Percentiles rank a stretch among this genome's conserved stretches.
These are phyloP conservation scores for Aspergillus udagawae DNA, from an alignment of 2,329 filamentous ascomycete genomes.

Conservation along the genomic window DNA sequence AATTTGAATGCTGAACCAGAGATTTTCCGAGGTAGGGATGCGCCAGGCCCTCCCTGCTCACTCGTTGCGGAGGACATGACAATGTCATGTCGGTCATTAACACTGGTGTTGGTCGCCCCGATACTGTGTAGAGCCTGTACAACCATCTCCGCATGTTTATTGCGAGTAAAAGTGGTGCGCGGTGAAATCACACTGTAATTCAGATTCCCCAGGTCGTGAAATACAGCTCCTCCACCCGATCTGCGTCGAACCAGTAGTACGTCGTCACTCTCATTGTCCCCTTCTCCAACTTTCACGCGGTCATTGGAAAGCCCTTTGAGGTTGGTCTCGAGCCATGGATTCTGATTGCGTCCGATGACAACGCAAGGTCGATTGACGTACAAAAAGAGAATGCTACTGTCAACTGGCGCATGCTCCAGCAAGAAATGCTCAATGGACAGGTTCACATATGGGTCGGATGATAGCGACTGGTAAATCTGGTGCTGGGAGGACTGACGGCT, in stretches of 20 bases:
- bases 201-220: constrained; percentile 87
- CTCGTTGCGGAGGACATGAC: constrained; percentile 57
- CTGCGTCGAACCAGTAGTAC: constrained; percentile 73
- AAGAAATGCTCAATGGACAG: constrained; percentile 92
- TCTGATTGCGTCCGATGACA: constrained; percentile 93
- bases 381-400: constrained; percentile 76
- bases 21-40: constrained; percentile 62
- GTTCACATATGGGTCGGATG: constrained; percentile 76
- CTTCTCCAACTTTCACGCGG: constrained; percentile 12
- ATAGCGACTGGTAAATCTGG: constrained; percentile 69
- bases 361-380: constrained; percentile 86
- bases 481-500: constrained; percentile 32
- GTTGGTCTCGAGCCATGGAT: constrained; percentile 91
- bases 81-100: constrained; percentile 92
- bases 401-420: constrained; percentile 66
- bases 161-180: constrained; percentile 68
- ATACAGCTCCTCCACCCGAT: constrained; percentile 87
- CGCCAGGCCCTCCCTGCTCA: constrained; percentile 17
- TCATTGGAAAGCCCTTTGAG: constrained; percentile 56
- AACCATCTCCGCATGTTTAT: constrained; percentile 90
- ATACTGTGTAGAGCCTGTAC: constrained; percentile 66
- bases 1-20: constrained; percentile 96
- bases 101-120: constrained; percentile 55
- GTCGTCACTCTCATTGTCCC: constrained; percentile 25
- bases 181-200: constrained; percentile 94